Evolutionary conservation across 441 rosid species (phyloP), one percentile per base, ranked within the genome.

Genomic region (Theobroma grandiflorum): DNA sequence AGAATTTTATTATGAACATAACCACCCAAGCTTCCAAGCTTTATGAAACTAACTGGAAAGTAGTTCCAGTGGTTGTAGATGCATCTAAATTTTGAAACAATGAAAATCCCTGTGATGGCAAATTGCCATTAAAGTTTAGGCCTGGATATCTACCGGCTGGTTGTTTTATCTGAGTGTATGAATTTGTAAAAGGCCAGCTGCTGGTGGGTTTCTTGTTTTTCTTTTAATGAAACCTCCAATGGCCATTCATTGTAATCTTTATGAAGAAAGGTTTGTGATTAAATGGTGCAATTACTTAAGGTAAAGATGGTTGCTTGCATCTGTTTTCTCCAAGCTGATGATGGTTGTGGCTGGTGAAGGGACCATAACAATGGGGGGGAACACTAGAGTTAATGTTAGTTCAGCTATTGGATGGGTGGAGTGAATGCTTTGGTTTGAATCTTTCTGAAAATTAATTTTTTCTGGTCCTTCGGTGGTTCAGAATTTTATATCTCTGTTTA

Each of bases 211-310:
- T 52, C 45, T 72, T 37, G 74, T 14, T 14, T 3, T 49, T 66
- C 49, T 18, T 84, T 84, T 66, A 74, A 80, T 74, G 75, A 66
- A 82, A 77, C 75, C n/a, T 79, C 78, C 74, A 5, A 40, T 22
- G 22, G 20, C 40, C 31, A 72, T 80, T 78, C 70, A 72, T 76
- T 75, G 38, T 80, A 45, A 52, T 52, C 37, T 77, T 80, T 74
- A 78, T 70, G 81, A 67, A 71, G 78, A 62, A 75, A 72, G 80
- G 72, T 73, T 37, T 74, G 70, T 58, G 79, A 45, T 82, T 26
- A 72, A 47, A 68, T 78, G 80, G 65, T 57, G 49, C 42, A 69
- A 50, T 69, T 58, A 65, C 71, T 77, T 79, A 12, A 59, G 78
- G 43, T 69, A 31, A 73, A 6, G 53, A 49, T 35, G 47, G 22